Base-by-base conservation (phyloP, 176 grass and related monocot genomes). In the Thalia dealbata region DNA sequence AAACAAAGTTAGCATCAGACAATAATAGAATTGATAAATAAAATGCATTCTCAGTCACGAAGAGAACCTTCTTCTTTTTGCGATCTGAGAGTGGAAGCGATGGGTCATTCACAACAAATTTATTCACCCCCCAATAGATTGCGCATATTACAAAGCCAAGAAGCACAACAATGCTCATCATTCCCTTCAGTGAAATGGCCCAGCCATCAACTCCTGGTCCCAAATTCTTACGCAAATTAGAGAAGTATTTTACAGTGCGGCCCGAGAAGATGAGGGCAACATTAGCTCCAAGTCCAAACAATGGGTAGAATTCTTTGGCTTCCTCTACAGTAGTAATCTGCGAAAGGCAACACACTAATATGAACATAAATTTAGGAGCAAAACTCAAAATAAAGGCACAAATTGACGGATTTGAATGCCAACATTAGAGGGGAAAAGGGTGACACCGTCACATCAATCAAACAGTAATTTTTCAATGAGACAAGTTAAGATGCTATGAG, bases 311-410 rank as follows among this genome's bases (percentile, higher is more conserved):
- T 87, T 99, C 90, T 74, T 99, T 99, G 24, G 95, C 95, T 78
- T 99, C 95, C 81, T 88, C 95, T 43, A 99, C 90, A 2, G 95
- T 99, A 54, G 95, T 99, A 77, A 99, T 99, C 95, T 99, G 77
- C 70, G 73, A 75, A 69, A 67, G 59, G 42, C 18, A 48, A 52
- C 15, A 52, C 24, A 51, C 10, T 52, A 51, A 21, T 74, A n/a
- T 14, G 30, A 11, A 12, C 35, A 30, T 21, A 30, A 27, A 7
- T 70, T 45, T n/a, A 22, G 3, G 19, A 13, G 27, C 1, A 27
- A 22, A 63, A 27, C 0, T 13, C 10, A 63, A 28, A 29, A 14
- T 13, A 63, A 63, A 28, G 12, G 25, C 24, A 63, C 14, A 63
- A 14, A 28, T 63, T 63, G 25, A 15, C 25, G 14, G 61, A 28